Base-by-base conservation (phyloP, 257 asterid genomes). In the Capsicum baccatum region DNA sequence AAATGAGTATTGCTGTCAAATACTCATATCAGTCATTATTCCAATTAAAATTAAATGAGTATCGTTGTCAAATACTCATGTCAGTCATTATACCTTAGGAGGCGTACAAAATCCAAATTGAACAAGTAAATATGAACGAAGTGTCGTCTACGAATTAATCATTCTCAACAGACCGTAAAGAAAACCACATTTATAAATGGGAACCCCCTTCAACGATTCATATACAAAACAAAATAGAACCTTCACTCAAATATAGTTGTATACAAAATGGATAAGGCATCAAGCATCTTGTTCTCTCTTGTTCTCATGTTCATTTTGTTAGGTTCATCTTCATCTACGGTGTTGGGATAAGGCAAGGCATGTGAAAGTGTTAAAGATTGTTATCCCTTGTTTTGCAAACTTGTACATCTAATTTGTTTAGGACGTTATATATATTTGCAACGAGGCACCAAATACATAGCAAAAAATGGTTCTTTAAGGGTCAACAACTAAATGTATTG, bases 321-420 rank as follows among this genome's bases (percentile, higher is more conserved):
- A 73, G 80, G 79, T n/a, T 71, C 57, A 71, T 58, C 57, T 47
- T 71, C 79, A 44, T n/a, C 6, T 71, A 71, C 47, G 58, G 39
- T 71, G 57, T n/a, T 71, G 37, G 79, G 79, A 71, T 39, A 17
- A n/a, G 58, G 37, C 37, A 71, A 44, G 50, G 13, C 54, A 52
- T 71, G 79, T 71, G 10, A 71, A 42, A 71, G 10, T 44, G 56
- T 70, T 42, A 70, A 42, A 44, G 79, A 70, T 17, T 70, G 79
- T 42, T 42, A 1, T 42, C 17, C 15, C 5, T 16, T 70, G 0
- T 47, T 9, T 47, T 71, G 79, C 79, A 71, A 44, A 47, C 58
- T 3, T 71, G 37, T 17, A 47, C 79, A 71, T 71, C 17, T 71
- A 44, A 17, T 71, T 71, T 73, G 80, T n/a, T 10, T 47, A n/a